Percentiles rank a stretch among this genome's conserved stretches.
These are phyloP conservation scores for Elongisporangium undulatum DNA, from an alignment of 352 stramenopile species.

Conservation along the genomic window DNA sequence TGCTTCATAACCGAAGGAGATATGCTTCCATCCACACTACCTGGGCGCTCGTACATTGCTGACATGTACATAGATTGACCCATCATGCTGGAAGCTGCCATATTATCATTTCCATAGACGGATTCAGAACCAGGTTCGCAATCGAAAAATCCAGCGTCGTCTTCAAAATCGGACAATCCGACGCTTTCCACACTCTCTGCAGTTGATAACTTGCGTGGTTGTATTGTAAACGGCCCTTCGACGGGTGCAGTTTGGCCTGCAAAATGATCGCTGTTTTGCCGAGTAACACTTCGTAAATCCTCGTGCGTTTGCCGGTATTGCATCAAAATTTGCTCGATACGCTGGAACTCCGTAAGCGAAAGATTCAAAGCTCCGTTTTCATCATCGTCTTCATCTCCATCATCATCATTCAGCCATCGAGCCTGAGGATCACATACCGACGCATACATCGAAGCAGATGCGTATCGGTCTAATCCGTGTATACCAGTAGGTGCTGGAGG, in stretches of 20 bases:
- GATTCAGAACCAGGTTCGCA: slow-evolving; percentile 62
- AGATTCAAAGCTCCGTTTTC: slow-evolving; percentile 37
- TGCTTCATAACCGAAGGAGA: slow-evolving; percentile 2
- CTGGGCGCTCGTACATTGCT: slow-evolving; percentile 46
- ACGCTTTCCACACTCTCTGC: slow-evolving; percentile 79
- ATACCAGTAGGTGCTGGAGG: slow-evolving; percentile 9
- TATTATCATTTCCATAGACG: slow-evolving; percentile 22
- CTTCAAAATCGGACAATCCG: slow-evolving; percentile 79
- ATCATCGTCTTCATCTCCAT: slow-evolving; percentile 14
- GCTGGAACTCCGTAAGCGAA: slow-evolving; percentile 77
- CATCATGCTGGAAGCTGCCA: slow-evolving; percentile 43
- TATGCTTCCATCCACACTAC: slow-evolving; percentile 12
- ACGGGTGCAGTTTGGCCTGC: slow-evolving; percentile 1
- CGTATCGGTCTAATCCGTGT: slow-evolving; percentile 18
- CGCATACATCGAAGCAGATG: slow-evolving; percentile 55
- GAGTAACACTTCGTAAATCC: slow-evolving; percentile 36
- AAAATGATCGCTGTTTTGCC: slow-evolving; percentile 15
- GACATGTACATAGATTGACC: slow-evolving; percentile 83
- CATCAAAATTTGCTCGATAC: slow-evolving; percentile 76
- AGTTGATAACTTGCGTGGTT: slow-evolving; percentile 48
- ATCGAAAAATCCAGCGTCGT: slow-evolving; percentile 84
- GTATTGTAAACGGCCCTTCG: slow-evolving; percentile 16
- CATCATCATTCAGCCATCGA: slow-evolving; percentile 53
- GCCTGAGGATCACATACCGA: slow-evolving; percentile 70
- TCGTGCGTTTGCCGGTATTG: slow-evolving; percentile 80